Conservation (phyloP, 1,139 yeast genomes). For the Saccharomyces pastorianus region DNA sequence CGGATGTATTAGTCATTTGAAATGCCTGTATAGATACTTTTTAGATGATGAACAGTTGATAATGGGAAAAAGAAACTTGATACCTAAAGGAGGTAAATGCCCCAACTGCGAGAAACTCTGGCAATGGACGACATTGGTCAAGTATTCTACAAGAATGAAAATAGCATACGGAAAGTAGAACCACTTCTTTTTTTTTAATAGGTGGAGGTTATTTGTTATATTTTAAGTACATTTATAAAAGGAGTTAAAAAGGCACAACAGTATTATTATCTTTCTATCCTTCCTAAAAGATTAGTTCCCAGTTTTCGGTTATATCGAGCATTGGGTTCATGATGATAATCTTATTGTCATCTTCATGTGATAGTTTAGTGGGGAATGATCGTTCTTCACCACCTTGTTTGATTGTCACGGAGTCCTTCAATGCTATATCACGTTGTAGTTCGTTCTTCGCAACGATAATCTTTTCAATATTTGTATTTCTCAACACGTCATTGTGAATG, state of each 20-base stretch:
- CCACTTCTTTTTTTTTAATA: not conserved
- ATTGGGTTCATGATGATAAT: slow-evolving; percentile 47
- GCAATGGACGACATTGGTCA: slow-evolving; percentile 40
- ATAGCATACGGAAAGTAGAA: not conserved
- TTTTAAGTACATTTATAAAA: not conserved
- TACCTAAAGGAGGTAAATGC: slow-evolving; percentile 40
- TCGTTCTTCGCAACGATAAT: slow-evolving; percentile 46
- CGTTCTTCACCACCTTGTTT: slow-evolving; percentile 35
- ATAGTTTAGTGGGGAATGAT: slow-evolving; percentile 29
- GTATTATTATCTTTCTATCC: not conserved
- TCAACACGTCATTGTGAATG: slow-evolving; percentile 16
- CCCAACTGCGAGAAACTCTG: slow-evolving; percentile 31
- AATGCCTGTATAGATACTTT: slow-evolving; percentile 35
- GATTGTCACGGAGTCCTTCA: slow-evolving; percentile 27
- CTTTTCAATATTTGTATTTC: slow-evolving; percentile 45
- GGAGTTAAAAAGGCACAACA: not conserved
- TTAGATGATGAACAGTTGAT: slow-evolving; percentile 16
- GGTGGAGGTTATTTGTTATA: not conserved
- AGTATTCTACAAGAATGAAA: slow-evolving; percentile 33
- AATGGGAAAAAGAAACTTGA: slow-evolving; percentile 17
- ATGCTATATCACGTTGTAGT: slow-evolving; percentile 6
- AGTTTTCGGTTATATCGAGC: slow-evolving; percentile 41
- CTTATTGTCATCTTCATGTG: slow-evolving; percentile 18
- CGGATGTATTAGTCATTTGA: slow-evolving; percentile 36
- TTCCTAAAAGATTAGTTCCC: slow-evolving; percentile 36